phyloP scores from a whole-genome alignment of 73 alveolate genomes.

The Halteria grandinella region DNA sequence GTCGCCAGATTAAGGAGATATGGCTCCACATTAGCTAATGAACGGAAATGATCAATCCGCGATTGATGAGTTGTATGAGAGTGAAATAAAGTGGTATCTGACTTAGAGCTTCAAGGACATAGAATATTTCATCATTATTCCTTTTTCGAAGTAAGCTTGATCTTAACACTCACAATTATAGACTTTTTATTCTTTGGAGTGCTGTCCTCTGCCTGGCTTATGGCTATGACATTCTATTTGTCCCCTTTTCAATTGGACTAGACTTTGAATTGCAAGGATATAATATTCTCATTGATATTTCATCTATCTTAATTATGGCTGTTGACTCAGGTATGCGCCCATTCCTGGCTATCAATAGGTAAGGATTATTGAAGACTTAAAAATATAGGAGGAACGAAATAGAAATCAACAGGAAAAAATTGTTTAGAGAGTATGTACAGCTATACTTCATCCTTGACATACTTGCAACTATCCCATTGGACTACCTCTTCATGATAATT shows the following conservation, averaged over 20 bases:
- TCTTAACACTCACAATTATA: not conserved
- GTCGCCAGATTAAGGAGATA: conserved; percentile 2
- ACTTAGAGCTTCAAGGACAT: conserved; percentile 23
- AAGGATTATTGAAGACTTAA: not conserved
- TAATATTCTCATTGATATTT: conserved; percentile 25
- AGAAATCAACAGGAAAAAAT: not conserved
- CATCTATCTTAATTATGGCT: not conserved
- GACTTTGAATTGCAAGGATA: conserved; percentile 38
- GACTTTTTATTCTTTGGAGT: conserved; percentile 20
- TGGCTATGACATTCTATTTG: conserved; percentile 52
- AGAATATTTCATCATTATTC: conserved; percentile 49
- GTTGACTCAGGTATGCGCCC: conserved; percentile 44
- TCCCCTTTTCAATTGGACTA: conserved; percentile 63
- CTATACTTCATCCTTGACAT: conserved; percentile 40
- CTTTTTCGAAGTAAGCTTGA: conserved; percentile 40
- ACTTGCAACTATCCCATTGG: conserved; percentile 66
- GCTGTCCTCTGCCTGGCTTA: not conserved
- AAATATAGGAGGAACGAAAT: conserved; percentile 20
- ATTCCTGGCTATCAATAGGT: conserved; percentile 40
- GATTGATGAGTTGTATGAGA: not conserved
- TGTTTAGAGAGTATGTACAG: conserved; percentile 18
- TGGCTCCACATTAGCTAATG: not conserved
- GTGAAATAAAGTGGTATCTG: conserved; percentile 5
- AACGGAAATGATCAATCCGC: not conserved
- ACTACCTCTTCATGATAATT: conserved; percentile 34